These are phyloP conservation scores for Dimocarpus longan DNA, from an alignment of 345 rosid genomes.

Conservation along the genomic window DNA sequence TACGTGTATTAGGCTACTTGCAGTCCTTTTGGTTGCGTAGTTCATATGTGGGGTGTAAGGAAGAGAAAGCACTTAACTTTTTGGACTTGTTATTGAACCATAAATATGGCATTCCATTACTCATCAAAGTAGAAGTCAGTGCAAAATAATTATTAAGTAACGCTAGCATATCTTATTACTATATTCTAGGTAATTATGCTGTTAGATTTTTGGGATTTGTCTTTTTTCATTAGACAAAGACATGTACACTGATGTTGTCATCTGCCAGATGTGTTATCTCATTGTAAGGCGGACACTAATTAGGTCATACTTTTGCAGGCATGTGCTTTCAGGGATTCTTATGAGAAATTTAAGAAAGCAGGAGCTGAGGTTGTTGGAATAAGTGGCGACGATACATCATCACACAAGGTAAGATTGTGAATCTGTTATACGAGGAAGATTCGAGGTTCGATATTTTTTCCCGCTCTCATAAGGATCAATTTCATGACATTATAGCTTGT, in stretches of 20 bases:
- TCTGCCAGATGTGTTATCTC: neutral
- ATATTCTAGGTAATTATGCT: neutral
- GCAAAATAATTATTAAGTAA: neutral
- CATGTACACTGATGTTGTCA: neutral
- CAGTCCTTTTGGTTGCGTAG: neutral
- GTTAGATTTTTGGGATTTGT: neutral
- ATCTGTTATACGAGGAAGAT: neutral
- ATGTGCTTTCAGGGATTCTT: constrained; percentile 84
- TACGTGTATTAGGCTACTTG: neutral
- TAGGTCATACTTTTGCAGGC: constrained; percentile 44
- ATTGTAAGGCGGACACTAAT: constrained; percentile 8
- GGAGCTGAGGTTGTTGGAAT: constrained; percentile 95
- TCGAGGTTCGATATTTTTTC: neutral
- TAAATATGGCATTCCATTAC: neutral
- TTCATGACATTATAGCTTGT: neutral
- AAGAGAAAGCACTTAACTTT: neutral
- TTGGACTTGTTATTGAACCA: neutral
- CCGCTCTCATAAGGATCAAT: no score
- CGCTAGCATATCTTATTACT: neutral
- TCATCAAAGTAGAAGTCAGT: neutral
- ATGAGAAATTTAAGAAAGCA: constrained; percentile 96
- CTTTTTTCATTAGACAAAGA: neutral
- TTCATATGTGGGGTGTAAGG: neutral
- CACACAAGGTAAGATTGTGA: constrained; percentile 66
- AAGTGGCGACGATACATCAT: constrained; percentile 82